Percentiles rank a stretch among this genome's conserved stretches.
Evolutionary conservation across 1,139 yeast genomes (phyloP).

Genomic region (Tardiomyces digboiensis): DNA sequence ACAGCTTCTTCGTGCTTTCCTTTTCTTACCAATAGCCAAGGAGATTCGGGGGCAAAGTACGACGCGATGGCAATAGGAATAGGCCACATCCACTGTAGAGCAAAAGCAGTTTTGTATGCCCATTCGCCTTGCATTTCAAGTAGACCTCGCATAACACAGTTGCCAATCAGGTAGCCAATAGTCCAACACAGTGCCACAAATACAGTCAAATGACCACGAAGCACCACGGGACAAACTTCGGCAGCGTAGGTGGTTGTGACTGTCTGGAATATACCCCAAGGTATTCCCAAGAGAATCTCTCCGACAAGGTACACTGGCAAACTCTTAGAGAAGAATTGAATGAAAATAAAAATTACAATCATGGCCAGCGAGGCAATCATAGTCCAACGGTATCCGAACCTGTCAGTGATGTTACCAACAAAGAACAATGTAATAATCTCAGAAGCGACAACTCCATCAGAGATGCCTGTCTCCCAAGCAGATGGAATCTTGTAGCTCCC

Average conservation of each 20-base stretch:
- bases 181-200: constrained; percentile 37
- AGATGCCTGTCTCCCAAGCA: constrained; percentile 36
- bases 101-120: constrained; percentile 38
- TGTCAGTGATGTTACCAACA: constrained; percentile 32
- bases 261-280: constrained; percentile 40
- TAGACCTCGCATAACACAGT: constrained; percentile 31
- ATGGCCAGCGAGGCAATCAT: constrained; percentile 25
- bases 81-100: constrained; percentile 56
- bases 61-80: constrained; percentile 38
- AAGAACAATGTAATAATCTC: constrained; percentile 31
- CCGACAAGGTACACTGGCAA: constrained; percentile 32
- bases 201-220: constrained; percentile 35
- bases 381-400: constrained; percentile 33
- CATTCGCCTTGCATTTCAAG: constrained; percentile 15
- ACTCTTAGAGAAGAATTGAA: constrained; percentile 35
- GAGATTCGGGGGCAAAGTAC: constrained; percentile 45
- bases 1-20: constrained; percentile 31
- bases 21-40: constrained; percentile 42
- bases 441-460: constrained; percentile 27
- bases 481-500: constrained; percentile 29
- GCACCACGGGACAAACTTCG: constrained; percentile 37
- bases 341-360: constrained; percentile 30
- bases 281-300: constrained; percentile 34
- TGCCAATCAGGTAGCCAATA: constrained; percentile 35
- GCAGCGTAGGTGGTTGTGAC: constrained; percentile 38